Base-by-base conservation (phyloP, 805 yeast species). In the Suhomyces sp. region DNA sequence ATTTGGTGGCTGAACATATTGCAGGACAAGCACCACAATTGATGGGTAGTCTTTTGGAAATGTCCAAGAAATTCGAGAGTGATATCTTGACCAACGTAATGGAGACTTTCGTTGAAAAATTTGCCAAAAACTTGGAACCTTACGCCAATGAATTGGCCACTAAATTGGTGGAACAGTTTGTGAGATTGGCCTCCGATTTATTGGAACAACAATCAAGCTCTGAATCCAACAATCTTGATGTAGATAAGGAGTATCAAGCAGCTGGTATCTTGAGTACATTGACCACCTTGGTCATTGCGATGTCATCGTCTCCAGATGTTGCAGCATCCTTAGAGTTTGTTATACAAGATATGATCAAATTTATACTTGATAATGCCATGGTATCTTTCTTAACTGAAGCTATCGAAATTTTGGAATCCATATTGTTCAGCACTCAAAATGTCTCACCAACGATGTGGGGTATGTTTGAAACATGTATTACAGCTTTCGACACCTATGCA, bases 101-200 rank as follows among this genome's bases (percentile, higher is more conserved):
- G 74, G 74, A 68, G 31, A 60, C 63, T 3, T 67, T 68, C 43
- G 74, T 68, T 14, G 68, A 65, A 40, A 65, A 58, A 38, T 68
- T 68, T 41, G 65, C 74, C 3, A 48, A 54, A 19, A 63, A 64
- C 44, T 59, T 68, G 42, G 71, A 61, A 37, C 98, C 98, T 12
- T 91, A 86, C 58, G 91, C 95, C 24, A 53, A 54, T 34, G 66
- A 68, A 46, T 65, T 53, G 62, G 75, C 83, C 19, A 53, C 55
- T 3, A 75, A 79, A 52, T 63, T 83, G 48, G 81, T 81, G 11
- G 77, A 78, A 32, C 96, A 91, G 54, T 87, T 90, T 60, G 47
- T 85, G 51, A 70, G 74, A 44, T 56, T 87, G 18, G 83, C 90
- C 2, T 63, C 69, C 31, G 96, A 90, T 33, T 59, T 65, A 52